A percentile compares a stretch with the other conserved stretches of the same genome.
phyloP scores from a whole-genome alignment of 352 stramenopile genomes.

The Pythium phragmiticola region DNA sequence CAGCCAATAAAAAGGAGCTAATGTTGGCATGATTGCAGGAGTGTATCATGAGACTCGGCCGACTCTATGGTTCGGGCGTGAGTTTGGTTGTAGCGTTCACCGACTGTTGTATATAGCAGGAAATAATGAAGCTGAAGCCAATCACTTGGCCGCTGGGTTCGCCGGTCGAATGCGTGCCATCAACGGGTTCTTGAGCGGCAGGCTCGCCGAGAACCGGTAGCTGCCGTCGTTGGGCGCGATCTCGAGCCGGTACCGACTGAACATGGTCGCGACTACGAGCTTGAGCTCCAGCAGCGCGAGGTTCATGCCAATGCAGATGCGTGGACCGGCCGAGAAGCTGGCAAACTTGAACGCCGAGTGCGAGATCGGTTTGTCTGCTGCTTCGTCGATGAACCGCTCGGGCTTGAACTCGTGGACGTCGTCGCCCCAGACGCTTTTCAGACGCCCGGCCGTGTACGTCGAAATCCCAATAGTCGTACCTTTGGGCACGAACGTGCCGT shows the following conservation, averaged over 20 bases:
- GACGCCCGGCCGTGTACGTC: slow-evolving; percentile 34
- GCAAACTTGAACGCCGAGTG: slow-evolving; percentile 23
- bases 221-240: background rate
- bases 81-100: no score
- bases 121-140: background rate
- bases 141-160: background rate
- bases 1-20: no score
- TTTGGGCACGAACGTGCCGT: slow-evolving; percentile 24
- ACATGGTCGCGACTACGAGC: slow-evolving; percentile 31
- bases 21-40: no score
- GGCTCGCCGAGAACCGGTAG: background rate
- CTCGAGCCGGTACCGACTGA: background rate
- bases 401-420: slow-evolving; percentile 57
- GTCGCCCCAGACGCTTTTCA: slow-evolving; percentile 38
- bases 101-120: no score
- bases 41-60: no score
- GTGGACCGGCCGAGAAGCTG: slow-evolving; percentile 10
- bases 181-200: background rate
- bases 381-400: slow-evolving; percentile 46
- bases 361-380: background rate
- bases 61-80: no score
- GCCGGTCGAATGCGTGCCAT: background rate
- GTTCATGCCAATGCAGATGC: slow-evolving; percentile 42
- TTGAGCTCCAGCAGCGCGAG: slow-evolving; percentile 52
- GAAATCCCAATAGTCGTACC: slow-evolving; percentile 27